Evolutionary conservation across 1,284 basidiomycete genomes (phyloP).

Genomic region (Trichosporon asahii): DNA sequence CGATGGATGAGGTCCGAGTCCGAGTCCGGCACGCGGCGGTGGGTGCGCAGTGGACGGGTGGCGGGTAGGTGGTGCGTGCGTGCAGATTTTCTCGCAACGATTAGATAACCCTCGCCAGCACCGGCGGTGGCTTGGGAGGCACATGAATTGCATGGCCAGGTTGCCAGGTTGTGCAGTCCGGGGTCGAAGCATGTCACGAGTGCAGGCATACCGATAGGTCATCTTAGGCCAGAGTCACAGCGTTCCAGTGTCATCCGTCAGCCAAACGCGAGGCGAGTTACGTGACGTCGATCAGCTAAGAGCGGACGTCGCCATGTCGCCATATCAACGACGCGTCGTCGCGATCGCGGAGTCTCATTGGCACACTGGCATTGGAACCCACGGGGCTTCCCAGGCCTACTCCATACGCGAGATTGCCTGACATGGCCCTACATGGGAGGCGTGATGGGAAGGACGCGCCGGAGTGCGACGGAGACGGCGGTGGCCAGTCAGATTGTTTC

Average conservation of each 20-base stretch:
- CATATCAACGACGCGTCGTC: not conserved
- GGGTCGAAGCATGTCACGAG: too few species aligned
- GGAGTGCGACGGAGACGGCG: not conserved
- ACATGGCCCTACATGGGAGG: not conserved
- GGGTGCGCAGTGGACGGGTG: not conserved
- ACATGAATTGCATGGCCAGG: not conserved
- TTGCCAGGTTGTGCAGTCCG: not conserved
- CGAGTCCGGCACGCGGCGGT: not conserved
- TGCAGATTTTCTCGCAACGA: not conserved
- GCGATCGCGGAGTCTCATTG: not conserved
- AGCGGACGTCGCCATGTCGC: not conserved
- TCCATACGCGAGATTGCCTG: not conserved
- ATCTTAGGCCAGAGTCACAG: not conserved
- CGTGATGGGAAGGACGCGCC: not conserved
- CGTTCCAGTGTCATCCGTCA: not conserved
- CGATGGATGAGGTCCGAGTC: not conserved
- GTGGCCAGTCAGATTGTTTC: not conserved
- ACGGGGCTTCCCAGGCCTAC: not conserved
- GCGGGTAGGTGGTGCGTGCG: not conserved
- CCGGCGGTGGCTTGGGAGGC: not conserved
- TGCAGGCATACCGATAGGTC: not conserved
- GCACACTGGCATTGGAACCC: not conserved
- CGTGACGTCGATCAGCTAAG: conserved; percentile 5
- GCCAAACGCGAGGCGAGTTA: not conserved
- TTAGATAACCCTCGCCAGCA: not conserved